Evolutionary conservation across 768 basidiomycete genomes (phyloP).

Genomic region (Nidula microcarpa): DNA sequence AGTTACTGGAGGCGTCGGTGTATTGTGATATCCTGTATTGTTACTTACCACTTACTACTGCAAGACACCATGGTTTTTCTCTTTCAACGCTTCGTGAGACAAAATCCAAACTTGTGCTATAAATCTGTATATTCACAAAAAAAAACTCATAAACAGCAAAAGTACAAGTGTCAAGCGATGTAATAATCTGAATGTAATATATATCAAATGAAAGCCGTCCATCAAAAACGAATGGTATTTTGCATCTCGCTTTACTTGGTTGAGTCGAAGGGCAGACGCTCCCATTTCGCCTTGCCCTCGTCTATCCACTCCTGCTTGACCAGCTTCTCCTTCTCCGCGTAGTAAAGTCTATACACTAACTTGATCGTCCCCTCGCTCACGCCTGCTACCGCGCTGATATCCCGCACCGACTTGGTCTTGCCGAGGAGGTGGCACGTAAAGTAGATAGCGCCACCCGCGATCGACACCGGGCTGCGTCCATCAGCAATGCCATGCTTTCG

Average conservation of each 20-base stretch:
- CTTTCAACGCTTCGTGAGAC: not conserved
- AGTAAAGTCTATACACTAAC: constrained; percentile 81
- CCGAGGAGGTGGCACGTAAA: constrained; percentile 86
- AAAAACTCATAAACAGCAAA: constrained; percentile 2
- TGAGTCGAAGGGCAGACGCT: constrained; percentile 37
- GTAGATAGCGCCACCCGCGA: constrained; percentile 95
- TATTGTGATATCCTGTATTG: too few species aligned
- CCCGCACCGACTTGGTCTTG: constrained; percentile 68
- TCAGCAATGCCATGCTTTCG: constrained; percentile 86
- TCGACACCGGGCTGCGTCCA: constrained; percentile 94
- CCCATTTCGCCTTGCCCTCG: constrained; percentile 64
- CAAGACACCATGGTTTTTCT: not conserved
- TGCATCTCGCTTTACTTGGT: constrained; percentile 24
- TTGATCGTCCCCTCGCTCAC: constrained; percentile 96
- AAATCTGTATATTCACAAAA: constrained; percentile 9
- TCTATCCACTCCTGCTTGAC: constrained; percentile 87
- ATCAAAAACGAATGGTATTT: not conserved
- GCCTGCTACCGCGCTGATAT: constrained; percentile 88
- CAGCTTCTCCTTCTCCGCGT: constrained; percentile 67
- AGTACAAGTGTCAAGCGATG: not conserved
- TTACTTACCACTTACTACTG: too few species aligned
- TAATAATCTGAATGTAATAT: constrained; percentile 4
- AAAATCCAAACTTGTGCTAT: constrained; percentile 4
- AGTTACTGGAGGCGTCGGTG: too few species aligned
- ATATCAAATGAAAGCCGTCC: constrained; percentile 1